These are phyloP conservation scores for Pinus tabuliformis DNA, from an alignment of 75 land plant species.

Conservation along the genomic window DNA sequence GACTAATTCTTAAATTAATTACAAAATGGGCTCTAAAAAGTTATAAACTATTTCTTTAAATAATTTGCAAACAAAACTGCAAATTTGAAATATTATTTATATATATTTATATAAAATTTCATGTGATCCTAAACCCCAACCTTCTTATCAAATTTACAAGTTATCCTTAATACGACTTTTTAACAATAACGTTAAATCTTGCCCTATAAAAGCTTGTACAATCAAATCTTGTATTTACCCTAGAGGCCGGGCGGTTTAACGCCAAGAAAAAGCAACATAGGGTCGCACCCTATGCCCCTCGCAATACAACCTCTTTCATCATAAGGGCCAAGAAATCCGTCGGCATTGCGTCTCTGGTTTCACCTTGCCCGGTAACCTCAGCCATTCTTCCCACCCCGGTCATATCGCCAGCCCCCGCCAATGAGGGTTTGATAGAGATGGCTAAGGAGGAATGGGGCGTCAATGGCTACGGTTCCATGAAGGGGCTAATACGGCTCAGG, in stretches of 20 bases:
- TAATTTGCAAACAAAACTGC: no score
- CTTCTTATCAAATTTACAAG: no score
- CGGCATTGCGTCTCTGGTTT: slow-evolving; percentile 85
- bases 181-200: no score
- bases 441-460: slow-evolving; percentile 95
- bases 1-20: no score
- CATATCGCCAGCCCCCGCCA: slow-evolving; percentile 54
- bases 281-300: slow-evolving; percentile 75
- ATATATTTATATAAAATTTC: no score
- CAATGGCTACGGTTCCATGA: slow-evolving; percentile 96
- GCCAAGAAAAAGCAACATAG: slow-evolving; percentile 54
- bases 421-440: slow-evolving; percentile 78
- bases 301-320: slow-evolving; percentile 82
- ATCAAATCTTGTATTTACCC: no score
- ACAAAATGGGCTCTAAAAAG: no score
- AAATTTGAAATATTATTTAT: no score
- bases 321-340: slow-evolving; percentile 85
- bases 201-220: no score
- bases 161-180: no score
- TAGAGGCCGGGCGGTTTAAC: slow-evolving; percentile 59
- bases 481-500: slow-evolving; percentile 80
- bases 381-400: slow-evolving; percentile 83
- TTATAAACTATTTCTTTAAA: no score
- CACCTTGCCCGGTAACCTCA: slow-evolving; percentile 88
- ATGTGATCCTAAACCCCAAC: no score